A percentile compares a stretch with the other conserved stretches of the same genome.
Conservation (phyloP, 208 protist species). For the Hexamita inflata region DNA sequence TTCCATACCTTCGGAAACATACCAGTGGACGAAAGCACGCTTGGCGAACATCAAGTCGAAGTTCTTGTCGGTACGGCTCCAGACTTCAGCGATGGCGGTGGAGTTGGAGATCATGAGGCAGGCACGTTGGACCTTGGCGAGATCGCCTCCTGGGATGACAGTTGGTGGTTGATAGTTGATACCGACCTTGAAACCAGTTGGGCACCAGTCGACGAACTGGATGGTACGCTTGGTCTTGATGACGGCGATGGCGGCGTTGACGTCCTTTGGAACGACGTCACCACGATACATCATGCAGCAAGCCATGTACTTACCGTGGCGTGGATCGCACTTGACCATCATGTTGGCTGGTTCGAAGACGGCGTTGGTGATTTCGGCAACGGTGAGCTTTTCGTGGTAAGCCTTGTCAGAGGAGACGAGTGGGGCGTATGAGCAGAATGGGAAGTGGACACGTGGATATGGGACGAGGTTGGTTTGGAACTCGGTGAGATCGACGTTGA, state of each 20-base stretch:
- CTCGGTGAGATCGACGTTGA: slow-evolving; percentile 59
- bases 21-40: slow-evolving; percentile 61
- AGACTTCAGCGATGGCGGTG: slow-evolving; percentile 55
- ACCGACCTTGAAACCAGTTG: slow-evolving; percentile 65
- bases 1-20: slow-evolving; percentile 61
- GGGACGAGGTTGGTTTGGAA: slow-evolving; percentile 61
- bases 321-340: slow-evolving; percentile 57
- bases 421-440: slow-evolving; percentile 49
- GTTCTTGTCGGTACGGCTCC: slow-evolving; percentile 51
- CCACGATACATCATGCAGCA: slow-evolving; percentile 59
- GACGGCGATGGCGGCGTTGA: slow-evolving; percentile 52
- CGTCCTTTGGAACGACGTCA: slow-evolving; percentile 58
- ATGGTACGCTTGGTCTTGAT: slow-evolving; percentile 59
- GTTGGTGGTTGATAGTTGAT: slow-evolving; percentile 87
- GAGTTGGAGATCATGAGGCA: slow-evolving; percentile 52
- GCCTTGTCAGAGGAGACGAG: slow-evolving; percentile 56
- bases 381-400: slow-evolving; percentile 56
- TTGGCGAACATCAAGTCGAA: slow-evolving; percentile 61
- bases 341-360: slow-evolving; percentile 54
- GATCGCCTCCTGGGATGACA: slow-evolving; percentile 72
- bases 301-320: slow-evolving; percentile 61
- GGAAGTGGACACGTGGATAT: slow-evolving; percentile 57
- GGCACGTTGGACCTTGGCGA: slow-evolving; percentile 53
- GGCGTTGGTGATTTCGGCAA: slow-evolving; percentile 57
- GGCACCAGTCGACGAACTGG: slow-evolving; percentile 59